Percentiles rank a stretch among this genome's conserved stretches.
Conservation (phyloP, 2,329 filamentous ascomycete species). For the Fusarium tuaranense region DNA sequence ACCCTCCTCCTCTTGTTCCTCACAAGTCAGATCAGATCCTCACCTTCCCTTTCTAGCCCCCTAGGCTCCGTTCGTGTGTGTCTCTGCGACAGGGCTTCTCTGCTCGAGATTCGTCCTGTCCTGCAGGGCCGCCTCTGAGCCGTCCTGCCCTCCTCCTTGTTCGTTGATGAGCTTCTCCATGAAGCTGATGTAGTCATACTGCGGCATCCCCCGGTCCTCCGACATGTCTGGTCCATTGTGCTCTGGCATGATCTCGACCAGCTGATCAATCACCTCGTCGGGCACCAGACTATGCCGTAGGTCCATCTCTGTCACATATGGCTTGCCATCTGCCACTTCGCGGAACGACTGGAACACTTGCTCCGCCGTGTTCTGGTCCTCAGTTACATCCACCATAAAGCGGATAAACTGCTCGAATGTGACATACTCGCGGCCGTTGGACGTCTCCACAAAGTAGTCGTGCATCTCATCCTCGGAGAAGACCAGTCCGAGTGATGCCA, state of each 20-base stretch:
- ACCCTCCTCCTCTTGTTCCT: slow-evolving; percentile 8
- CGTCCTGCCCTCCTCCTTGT: slow-evolving; percentile 48
- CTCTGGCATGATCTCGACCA: slow-evolving; percentile 85
- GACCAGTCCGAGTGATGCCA: slow-evolving; percentile 94
- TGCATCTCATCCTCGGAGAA: slow-evolving; percentile 99
- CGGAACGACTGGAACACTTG: slow-evolving; percentile 98
- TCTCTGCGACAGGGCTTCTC: slow-evolving; percentile 40
- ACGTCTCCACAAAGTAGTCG: slow-evolving; percentile 91
- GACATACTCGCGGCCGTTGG: slow-evolving; percentile 80
- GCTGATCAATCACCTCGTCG: slow-evolving; percentile 95
- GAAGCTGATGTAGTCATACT: slow-evolving; percentile 97
- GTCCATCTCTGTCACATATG: slow-evolving; percentile 98
- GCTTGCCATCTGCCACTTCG: slow-evolving; percentile 98
- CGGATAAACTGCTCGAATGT: slow-evolving; percentile 99
- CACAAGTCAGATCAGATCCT: not conserved
- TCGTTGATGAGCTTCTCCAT: slow-evolving; percentile 86
- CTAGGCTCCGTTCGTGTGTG: slow-evolving; percentile 50
- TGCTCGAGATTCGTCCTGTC: slow-evolving; percentile 49
- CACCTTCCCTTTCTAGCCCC: slow-evolving; percentile 12
- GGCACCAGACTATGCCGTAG: slow-evolving; percentile 94
- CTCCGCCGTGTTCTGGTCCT: slow-evolving; percentile 98
- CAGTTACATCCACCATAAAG: slow-evolving; percentile 99
- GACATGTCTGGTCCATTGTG: slow-evolving; percentile 89
- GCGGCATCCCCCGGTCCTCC: slow-evolving; percentile 84
- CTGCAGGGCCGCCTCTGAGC: slow-evolving; percentile 47